Conservation (phyloP, 352 stramenopile species). For the Phytophthora pini region DNA sequence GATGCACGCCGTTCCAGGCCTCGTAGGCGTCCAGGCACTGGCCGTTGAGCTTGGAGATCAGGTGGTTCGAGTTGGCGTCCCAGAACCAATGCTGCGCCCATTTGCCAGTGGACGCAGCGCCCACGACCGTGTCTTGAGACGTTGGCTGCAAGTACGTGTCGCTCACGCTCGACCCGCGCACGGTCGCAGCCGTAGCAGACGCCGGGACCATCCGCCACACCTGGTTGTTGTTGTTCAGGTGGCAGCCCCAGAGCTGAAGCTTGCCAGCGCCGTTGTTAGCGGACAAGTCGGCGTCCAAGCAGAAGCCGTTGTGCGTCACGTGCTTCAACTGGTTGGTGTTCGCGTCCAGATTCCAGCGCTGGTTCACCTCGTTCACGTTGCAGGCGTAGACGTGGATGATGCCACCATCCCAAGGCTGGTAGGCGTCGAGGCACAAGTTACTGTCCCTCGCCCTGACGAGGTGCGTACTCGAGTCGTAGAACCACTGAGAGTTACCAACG, state of each 20-base stretch:
- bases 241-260: slow-evolving; percentile 54
- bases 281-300: slow-evolving; percentile 56
- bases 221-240: slow-evolving; percentile 70
- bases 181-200: slow-evolving; percentile 37
- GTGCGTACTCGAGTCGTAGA: slow-evolving; percentile 48
- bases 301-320: slow-evolving; percentile 57
- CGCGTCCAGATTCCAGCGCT: slow-evolving; percentile 48
- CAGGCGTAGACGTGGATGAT: slow-evolving; percentile 53
- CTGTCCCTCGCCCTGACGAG: slow-evolving; percentile 52
- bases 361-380: slow-evolving; percentile 48
- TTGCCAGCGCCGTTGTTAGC: slow-evolving; percentile 39
- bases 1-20: slow-evolving; percentile 56
- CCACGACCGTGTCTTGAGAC: slow-evolving; percentile 40
- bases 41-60: slow-evolving; percentile 53
- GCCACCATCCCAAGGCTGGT: slow-evolving; percentile 61
- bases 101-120: slow-evolving; percentile 15
- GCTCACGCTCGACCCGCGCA: slow-evolving; percentile 33
- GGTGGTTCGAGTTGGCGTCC: slow-evolving; percentile 45
- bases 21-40: slow-evolving; percentile 74
- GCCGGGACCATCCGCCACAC: slow-evolving; percentile 47
- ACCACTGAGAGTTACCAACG: slow-evolving; percentile 42
- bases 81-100: slow-evolving; percentile 56
- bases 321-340: slow-evolving; percentile 54
- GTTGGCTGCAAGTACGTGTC: slow-evolving; percentile 43
- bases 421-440: slow-evolving; percentile 65